These are phyloP conservation scores for Pisolithus albus DNA, from an alignment of 768 basidiomycete species.

Conservation along the genomic window DNA sequence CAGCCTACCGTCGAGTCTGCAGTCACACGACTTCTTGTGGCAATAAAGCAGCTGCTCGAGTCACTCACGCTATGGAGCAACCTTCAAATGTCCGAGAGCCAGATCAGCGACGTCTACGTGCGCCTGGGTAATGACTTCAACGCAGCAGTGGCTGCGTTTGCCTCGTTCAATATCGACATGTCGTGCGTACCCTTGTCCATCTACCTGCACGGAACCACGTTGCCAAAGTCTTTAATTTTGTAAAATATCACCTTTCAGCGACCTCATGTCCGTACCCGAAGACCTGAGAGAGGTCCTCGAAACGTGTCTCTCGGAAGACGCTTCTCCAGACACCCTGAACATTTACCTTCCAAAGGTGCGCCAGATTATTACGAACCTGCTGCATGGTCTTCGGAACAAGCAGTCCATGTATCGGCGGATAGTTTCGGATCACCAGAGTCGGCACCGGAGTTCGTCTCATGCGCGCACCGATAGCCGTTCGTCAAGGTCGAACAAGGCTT, in stretches of 20 bases:
- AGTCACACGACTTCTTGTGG: conserved; percentile 86
- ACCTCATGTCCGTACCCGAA: conserved; percentile 80
- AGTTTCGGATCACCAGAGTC: conserved; percentile 53
- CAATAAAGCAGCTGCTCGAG: conserved; percentile 93
- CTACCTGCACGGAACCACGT: conserved; percentile 8
- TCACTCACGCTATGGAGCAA: conserved; percentile 81
- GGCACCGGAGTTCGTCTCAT: conserved; percentile 38
- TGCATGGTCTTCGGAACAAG: conserved; percentile 89
- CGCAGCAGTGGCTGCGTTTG: conserved; percentile 84
- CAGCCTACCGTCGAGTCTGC: conserved; percentile 84
- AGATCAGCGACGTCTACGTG: conserved; percentile 97
- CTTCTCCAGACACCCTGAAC: conserved; percentile 77
- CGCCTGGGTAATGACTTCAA: conserved; percentile 97
- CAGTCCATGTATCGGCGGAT: conserved; percentile 82
- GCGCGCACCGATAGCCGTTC: conserved; percentile 54
- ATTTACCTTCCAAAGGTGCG: conserved; percentile 87
- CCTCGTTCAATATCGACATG: conserved; percentile 82
- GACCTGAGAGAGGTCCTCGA: conserved; percentile 87
- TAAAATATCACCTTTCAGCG: conserved; percentile 44
- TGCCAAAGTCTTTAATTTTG: conserved; percentile 7
- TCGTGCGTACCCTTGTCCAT: conserved; percentile 46
- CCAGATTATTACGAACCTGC: conserved; percentile 84
- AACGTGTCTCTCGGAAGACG: conserved; percentile 86
- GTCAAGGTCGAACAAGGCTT: conserved; percentile 38
- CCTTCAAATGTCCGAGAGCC: conserved; percentile 58